Percentiles rank a stretch among this genome's conserved stretches.
These are phyloP conservation scores for Peniophora sp. DNA, from an alignment of 1,284 basidiomycete species.

Conservation along the genomic window DNA sequence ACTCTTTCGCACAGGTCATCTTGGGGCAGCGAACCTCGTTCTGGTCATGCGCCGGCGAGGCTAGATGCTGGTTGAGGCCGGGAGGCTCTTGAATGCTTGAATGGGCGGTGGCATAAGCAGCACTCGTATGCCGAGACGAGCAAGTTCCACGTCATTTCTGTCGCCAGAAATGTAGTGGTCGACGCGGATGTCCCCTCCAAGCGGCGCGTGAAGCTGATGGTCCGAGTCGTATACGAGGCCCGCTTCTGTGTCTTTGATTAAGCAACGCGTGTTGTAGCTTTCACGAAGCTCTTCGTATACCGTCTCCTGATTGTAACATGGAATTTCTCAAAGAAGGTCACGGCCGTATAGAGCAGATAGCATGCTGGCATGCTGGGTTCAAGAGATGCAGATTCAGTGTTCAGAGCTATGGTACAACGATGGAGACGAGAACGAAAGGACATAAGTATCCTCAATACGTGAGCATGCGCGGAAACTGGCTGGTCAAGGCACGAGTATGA, in stretches of 20 bases:
- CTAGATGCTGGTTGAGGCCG: conserved; percentile 43
- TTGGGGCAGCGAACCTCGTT: conserved; percentile 35
- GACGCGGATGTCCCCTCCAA: conserved; percentile 36
- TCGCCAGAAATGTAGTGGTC: conserved; percentile 31
- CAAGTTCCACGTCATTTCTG: conserved; percentile 34
- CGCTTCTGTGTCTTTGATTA: no score
- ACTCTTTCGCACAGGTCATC: conserved; percentile 27
- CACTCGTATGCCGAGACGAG: conserved; percentile 37
- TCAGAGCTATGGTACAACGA: no score
- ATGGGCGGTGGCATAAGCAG: conserved; percentile 39
- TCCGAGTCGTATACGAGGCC: conserved; percentile 19
- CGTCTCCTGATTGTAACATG: no score
- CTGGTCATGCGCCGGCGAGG: conserved; percentile 36
- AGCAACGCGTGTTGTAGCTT: no score
- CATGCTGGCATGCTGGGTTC: no score
- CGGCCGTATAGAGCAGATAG: no score
- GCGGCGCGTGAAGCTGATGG: conserved; percentile 31
- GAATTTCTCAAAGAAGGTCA: no score
- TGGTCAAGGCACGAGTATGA: conserved; percentile 23
- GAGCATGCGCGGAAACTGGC: conserved; percentile 14
- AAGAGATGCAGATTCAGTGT: no score
- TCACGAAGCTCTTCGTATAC: no score
- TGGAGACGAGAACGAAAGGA: no score
- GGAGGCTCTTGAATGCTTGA: conserved; percentile 25
- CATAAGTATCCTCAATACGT: not conserved